These are phyloP conservation scores for Suhomyces prunicola DNA, from an alignment of 805 yeast species.

Conservation along the genomic window DNA sequence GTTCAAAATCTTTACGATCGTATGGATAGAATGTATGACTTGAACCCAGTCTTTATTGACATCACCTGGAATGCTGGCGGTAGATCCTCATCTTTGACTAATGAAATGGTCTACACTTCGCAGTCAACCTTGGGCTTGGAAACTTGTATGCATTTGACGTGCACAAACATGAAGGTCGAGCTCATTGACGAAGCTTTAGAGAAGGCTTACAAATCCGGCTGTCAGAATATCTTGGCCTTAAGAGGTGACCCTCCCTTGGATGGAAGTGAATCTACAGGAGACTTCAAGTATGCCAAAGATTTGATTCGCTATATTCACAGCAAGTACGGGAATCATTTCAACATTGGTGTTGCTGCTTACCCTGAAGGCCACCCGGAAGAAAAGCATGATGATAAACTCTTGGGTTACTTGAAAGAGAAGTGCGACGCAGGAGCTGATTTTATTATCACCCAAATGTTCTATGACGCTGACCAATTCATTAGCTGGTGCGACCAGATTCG, in stretches of 20 bases:
- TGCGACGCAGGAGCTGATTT: slow-evolving; percentile 94
- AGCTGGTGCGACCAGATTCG: slow-evolving; percentile 75
- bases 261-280: slow-evolving; percentile 73
- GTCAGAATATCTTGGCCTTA: slow-evolving; percentile 90
- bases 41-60: slow-evolving; percentile 88
- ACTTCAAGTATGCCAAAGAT: slow-evolving; percentile 85
- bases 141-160: slow-evolving; percentile 97
- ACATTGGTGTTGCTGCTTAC: slow-evolving; percentile 95
- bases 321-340: slow-evolving; percentile 83
- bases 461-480: slow-evolving; percentile 83
- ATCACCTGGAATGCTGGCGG: slow-evolving; percentile 99
- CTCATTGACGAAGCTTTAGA: slow-evolving; percentile 81
- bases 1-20: slow-evolving; percentile 93
- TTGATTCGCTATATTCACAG: slow-evolving; percentile 70
- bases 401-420: slow-evolving; percentile 74
- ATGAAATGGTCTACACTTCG: slow-evolving; percentile 88
- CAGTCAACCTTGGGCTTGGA: slow-evolving; percentile 89
- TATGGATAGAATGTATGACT: slow-evolving; percentile 95
- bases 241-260: slow-evolving; percentile 93
- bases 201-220: slow-evolving; percentile 85
- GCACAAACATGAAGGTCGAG: slow-evolving; percentile 86
- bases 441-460: slow-evolving; percentile 95
- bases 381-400: slow-evolving; percentile 42
- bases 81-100: slow-evolving; percentile 73
- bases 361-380: slow-evolving; percentile 98